These are phyloP conservation scores for Dictyostelium brefeldianum DNA, from an alignment of 78 protist species.

Conservation along the genomic window DNA sequence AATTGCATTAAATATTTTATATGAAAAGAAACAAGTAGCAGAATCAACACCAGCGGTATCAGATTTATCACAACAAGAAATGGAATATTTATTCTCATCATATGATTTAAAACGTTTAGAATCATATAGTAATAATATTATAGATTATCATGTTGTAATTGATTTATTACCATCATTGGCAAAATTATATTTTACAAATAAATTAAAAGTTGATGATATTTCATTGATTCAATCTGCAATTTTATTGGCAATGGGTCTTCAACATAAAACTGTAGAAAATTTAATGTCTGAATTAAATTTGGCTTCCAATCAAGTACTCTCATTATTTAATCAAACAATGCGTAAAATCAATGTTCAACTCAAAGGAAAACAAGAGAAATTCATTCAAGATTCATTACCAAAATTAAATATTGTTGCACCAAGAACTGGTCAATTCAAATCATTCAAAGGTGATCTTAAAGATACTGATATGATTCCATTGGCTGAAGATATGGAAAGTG, in stretches of 20 bases:
- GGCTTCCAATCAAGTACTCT: slow-evolving; percentile 43
- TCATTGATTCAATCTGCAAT: slow-evolving; percentile 91
- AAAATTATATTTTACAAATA: slow-evolving; percentile 73
- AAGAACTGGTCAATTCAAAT: slow-evolving; percentile 51
- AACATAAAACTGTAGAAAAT: slow-evolving; percentile 87
- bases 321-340: slow-evolving; percentile 78
- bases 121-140: slow-evolving; percentile 79
- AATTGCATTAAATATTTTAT: slow-evolving; percentile 27
- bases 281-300: slow-evolving; percentile 51
- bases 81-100: slow-evolving; percentile 52
- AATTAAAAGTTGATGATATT: slow-evolving; percentile 39
- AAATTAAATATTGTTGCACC: slow-evolving; percentile 12
- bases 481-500: slow-evolving; percentile 41
- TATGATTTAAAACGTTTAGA: slow-evolving; percentile 95
- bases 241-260: slow-evolving; percentile 94
- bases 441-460: slow-evolving; percentile 62
- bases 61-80: slow-evolving; percentile 29
- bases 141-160: slow-evolving; percentile 95
- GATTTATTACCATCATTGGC: slow-evolving; percentile 95
- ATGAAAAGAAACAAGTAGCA: neutral
- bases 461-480: slow-evolving; percentile 40
- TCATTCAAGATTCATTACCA: slow-evolving; percentile 43
- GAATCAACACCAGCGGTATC: neutral
- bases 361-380: slow-evolving; percentile 13
- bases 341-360: slow-evolving; percentile 26